These are phyloP conservation scores for Pythium pectinolyticum DNA, from an alignment of 352 stramenopile species.

Conservation along the genomic window DNA sequence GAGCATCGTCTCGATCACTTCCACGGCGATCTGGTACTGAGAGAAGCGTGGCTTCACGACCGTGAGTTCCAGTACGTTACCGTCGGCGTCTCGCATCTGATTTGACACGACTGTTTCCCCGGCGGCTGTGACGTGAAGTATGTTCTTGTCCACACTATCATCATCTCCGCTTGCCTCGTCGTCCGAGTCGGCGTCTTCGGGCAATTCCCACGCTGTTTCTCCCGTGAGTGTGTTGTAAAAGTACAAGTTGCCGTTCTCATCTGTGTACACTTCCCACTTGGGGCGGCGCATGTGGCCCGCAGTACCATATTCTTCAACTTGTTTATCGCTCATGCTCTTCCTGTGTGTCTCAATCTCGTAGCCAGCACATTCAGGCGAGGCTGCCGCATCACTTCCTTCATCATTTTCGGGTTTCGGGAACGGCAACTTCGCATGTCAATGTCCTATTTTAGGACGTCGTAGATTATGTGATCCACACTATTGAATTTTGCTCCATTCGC, in stretches of 20 bases:
- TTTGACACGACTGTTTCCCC: conserved; percentile 19
- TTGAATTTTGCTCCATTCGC: not conserved
- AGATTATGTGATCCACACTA: conserved; percentile 2
- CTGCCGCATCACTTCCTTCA: not conserved
- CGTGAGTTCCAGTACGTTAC: conserved; percentile 23
- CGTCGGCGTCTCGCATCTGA: conserved; percentile 18
- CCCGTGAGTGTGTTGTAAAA: conserved; percentile 71
- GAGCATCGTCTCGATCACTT: conserved; percentile 48
- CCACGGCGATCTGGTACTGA: conserved; percentile 42
- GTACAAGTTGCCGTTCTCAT: conserved; percentile 73
- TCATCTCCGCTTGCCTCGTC: conserved; percentile 2
- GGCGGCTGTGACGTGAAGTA: not conserved
- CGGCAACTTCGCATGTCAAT: conserved; percentile 20
- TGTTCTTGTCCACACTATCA: not conserved
- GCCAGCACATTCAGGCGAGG: not conserved
- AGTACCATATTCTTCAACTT: not conserved
- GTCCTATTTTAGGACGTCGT: conserved; percentile 14
- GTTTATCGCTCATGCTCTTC: not conserved
- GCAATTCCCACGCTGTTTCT: conserved; percentile 72
- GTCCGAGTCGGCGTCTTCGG: conserved; percentile 35
- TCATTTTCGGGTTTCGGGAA: not conserved
- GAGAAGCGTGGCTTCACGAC: conserved; percentile 26
- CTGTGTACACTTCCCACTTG: conserved; percentile 65
- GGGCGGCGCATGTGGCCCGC: conserved; percentile 1
- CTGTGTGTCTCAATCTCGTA: not conserved